These are phyloP conservation scores for Byssochlamys sp. DNA, from an alignment of 2,329 filamentous ascomycete species.

Conservation along the genomic window DNA sequence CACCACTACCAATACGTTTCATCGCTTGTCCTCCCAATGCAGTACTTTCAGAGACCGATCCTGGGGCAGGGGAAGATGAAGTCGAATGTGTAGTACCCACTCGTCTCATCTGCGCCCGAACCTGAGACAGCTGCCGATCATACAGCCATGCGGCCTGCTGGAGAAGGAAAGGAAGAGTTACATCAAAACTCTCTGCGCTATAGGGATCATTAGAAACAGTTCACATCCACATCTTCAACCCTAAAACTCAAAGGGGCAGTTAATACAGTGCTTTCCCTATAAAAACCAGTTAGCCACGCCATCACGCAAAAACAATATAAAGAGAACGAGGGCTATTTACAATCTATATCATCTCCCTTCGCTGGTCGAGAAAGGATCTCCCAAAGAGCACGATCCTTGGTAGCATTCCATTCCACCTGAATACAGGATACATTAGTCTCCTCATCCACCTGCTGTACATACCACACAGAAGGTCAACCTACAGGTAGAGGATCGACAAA, in stretches of 20 bases:
- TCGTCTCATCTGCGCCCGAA: conserved; percentile 79
- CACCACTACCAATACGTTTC: conserved; percentile 22
- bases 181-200: conserved; percentile 67
- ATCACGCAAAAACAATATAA: neutral
- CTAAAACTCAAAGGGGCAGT: neutral
- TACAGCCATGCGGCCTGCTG: conserved; percentile 92
- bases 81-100: conserved; percentile 34
- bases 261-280: conserved; percentile 66
- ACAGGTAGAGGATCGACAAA: conserved; percentile 87
- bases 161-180: conserved; percentile 77
- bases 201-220: conserved; percentile 4
- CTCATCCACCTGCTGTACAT: conserved; percentile 3
- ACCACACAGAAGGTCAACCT: conserved; percentile 24
- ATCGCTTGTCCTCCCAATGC: conserved; percentile 28
- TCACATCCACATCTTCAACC: neutral
- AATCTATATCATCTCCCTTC: conserved; percentile 74
- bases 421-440: neutral
- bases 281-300: conserved; percentile 9
- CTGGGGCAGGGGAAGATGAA: conserved; percentile 33
- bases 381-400: conserved; percentile 84
- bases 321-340: conserved; percentile 41
- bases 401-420: conserved; percentile 76
- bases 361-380: conserved; percentile 73
- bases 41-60: conserved; percentile 34
- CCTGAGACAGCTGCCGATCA: conserved; percentile 79